Conservation (phyloP, 1,284 basidiomycete species). For the Sporisorium reilianum region DNA sequence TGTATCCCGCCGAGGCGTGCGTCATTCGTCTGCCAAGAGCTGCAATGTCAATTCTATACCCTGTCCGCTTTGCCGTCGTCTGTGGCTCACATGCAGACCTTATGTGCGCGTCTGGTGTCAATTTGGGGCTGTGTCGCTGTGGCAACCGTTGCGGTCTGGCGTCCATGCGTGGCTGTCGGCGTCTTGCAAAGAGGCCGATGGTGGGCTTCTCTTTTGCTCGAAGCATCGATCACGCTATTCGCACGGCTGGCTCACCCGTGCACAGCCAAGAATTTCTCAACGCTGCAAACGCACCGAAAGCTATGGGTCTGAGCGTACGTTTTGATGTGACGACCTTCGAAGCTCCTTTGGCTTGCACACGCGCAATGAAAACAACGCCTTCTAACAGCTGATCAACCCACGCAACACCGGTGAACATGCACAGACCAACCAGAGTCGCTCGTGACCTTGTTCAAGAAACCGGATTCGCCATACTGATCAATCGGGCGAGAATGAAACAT, state of each 20-base stretch:
- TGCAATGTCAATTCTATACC: conserved; percentile 3
- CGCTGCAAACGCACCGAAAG: neutral
- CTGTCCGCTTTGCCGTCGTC: neutral
- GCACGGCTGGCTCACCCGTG: neutral
- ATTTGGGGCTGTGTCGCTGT: conserved; percentile 1
- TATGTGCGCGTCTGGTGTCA: neutral
- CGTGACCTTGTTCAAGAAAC: neutral
- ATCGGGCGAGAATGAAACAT: too few species aligned
- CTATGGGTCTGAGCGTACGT: conserved; percentile 2
- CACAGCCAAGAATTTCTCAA: too few species aligned
- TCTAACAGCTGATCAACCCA: conserved; percentile 12
- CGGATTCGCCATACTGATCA: neutral
- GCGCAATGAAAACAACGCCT: neutral
- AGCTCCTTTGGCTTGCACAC: neutral
- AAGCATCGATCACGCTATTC: neutral
- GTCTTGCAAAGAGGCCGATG: neutral
- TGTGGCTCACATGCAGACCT: neutral
- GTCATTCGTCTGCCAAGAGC: neutral
- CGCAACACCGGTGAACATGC: neutral
- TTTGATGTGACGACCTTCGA: neutral
- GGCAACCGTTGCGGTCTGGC: neutral
- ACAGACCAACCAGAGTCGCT: neutral
- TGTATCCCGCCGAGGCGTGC: neutral
- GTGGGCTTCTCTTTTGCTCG: neutral
- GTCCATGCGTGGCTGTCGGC: neutral